Evolutionary conservation across 805 yeast genomes (phyloP), one percentile per base, ranked within the genome.

Genomic region (Yarrowia hollandica): DNA sequence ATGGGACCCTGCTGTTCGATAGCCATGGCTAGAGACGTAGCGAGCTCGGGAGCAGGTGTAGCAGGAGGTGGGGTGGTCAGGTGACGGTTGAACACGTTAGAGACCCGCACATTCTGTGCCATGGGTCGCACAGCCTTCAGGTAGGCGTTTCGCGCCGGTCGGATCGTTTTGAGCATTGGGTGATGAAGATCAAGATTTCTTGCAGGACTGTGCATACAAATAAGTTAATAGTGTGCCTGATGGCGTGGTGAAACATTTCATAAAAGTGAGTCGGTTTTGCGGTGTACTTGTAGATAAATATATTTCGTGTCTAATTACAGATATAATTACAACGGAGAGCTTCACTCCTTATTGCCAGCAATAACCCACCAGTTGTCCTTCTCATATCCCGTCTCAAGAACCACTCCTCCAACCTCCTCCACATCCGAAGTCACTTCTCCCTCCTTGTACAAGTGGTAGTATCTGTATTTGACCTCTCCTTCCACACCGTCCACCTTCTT

Each of bases 351-450:
- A 2, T n/a, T 15, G 6, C 11, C n/a, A 1, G 48, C 48, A n/a
- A 44, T 73, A 2, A 77, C 84, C 88, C 96, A 92, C 98, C 98
- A 94, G 67, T 92, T 92, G 69, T 92, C 99, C 68, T 80, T 82
- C 69, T 94, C 98, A 68, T 92, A 94, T 0, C 99, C 99, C 39
- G 80, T 74, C 23, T 79, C 82, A 0, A 86, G 77, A 0, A 91
- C 76, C 4, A 59, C 64, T 1, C 85, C 91, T 1, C 96, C 96
- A 0, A 97, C 96, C 22, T 68, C 67, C 18, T 65, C 67, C 22
- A 88, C 87, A 66, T 92, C 89, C 5, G 79, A 81, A 46, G 79
- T 85, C 41, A 94, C 75, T 69, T 94, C 99, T 1, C 97, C 97
- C 62, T 86, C 73, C 60, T 78, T 80, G 70, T 94, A 94, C 46